These are phyloP conservation scores for Diaporthe citrichinensis DNA, from an alignment of 2,329 filamentous ascomycete genomes.

Conservation along the genomic window DNA sequence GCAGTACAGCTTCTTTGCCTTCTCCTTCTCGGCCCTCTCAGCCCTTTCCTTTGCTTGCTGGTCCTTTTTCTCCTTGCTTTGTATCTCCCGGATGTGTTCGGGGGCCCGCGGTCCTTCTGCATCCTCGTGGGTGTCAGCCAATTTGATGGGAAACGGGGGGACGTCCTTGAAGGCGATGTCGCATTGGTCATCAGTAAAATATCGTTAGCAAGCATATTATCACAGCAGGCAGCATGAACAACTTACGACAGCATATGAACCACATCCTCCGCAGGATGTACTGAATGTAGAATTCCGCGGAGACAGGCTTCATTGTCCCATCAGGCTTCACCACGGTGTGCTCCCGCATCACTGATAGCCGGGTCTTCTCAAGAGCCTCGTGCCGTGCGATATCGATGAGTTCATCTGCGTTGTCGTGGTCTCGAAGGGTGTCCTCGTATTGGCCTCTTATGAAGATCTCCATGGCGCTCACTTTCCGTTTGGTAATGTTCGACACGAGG, in stretches of 20 bases:
- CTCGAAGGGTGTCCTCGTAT: background rate
- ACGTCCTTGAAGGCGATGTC: background rate
- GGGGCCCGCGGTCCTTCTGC: background rate
- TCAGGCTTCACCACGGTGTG: background rate
- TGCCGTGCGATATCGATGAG: background rate
- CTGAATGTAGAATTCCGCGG: background rate
- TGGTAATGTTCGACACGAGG: background rate
- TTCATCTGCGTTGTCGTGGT: background rate
- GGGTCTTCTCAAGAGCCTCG: background rate
- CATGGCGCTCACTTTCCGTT: background rate
- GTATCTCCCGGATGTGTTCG: background rate
- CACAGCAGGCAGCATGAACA: background rate
- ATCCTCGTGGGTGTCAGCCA: background rate
- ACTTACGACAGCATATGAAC: background rate
- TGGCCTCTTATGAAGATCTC: background rate
- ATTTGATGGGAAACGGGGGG: background rate
- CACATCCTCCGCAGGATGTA: background rate
- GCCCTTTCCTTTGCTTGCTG: background rate
- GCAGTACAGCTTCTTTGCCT: background rate
- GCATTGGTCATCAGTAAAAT: background rate
- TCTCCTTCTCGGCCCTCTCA: background rate
- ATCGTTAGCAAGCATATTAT: background rate
- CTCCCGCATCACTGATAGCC: background rate
- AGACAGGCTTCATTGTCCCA: background rate
- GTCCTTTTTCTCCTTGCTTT: background rate